Percentiles rank a stretch among this genome's conserved stretches.
Evolutionary conservation across 148 eudicot genomes (phyloP).

Genomic region (Fagopyrum tataricum): DNA sequence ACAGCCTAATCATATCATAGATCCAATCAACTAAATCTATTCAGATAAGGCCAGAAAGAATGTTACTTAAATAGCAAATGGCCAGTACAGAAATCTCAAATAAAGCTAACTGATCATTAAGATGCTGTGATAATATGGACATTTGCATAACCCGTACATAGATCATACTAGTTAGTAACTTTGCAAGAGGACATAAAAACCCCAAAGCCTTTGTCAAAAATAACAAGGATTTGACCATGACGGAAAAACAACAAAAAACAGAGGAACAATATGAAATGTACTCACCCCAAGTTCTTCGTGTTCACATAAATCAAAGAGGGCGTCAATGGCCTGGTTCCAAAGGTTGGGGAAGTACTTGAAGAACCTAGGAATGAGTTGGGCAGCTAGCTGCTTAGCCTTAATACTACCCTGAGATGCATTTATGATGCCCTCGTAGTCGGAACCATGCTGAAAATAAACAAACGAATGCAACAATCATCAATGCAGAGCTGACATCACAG

Average conservation of each 20-base stretch:
- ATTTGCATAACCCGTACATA: too few species aligned
- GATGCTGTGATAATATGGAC: neutral
- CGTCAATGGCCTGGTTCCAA: slow-evolving; percentile 52
- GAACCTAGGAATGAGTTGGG: slow-evolving; percentile 92
- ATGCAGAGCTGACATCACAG: neutral
- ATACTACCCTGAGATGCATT: slow-evolving; percentile 56
- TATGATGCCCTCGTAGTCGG: slow-evolving; percentile 68
- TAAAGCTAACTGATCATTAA: neutral
- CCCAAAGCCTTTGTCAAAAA: neutral
- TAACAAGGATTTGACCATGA: neutral
- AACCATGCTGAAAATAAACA: slow-evolving; percentile 34
- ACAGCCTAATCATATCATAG: neutral
- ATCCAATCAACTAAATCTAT: neutral
- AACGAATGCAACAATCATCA: neutral
- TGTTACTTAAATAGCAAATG: neutral
- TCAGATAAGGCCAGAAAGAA: neutral
- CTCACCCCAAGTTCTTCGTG: slow-evolving; percentile 94
- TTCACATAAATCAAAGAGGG: slow-evolving; percentile 88
- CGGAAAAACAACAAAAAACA: neutral
- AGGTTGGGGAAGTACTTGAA: slow-evolving; percentile 75
- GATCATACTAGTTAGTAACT: neutral
- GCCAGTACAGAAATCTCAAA: neutral
- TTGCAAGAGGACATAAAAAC: neutral
- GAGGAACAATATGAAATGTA: neutral
- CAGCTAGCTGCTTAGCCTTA: slow-evolving; percentile 84